Conservation (phyloP, 306 rosid genomes). For the Begonia loranthoides region DNA sequence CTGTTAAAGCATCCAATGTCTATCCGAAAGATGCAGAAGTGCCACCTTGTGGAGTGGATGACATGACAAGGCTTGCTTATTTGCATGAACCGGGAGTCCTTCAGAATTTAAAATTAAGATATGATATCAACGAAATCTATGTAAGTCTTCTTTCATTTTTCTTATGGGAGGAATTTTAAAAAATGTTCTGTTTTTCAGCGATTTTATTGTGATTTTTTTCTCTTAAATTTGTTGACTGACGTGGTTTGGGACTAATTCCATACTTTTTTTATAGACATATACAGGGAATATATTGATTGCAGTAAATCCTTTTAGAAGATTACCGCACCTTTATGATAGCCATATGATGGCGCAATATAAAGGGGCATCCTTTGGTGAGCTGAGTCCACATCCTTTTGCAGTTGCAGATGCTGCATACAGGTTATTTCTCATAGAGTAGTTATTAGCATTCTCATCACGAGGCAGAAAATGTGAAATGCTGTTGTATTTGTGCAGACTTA, state of each 20-base stretch:
- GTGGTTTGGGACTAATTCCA: neutral
- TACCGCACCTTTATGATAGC: constrained; percentile 94
- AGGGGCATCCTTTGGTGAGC: constrained; percentile 96
- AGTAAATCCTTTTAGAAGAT: constrained; percentile 82
- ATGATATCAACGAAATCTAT: constrained; percentile 95
- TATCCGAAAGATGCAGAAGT: constrained; percentile 93
- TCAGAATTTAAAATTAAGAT: constrained; percentile 82
- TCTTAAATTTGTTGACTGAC: neutral
- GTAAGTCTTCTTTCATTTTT: constrained; percentile 12
- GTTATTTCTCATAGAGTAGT: constrained; percentile 19
- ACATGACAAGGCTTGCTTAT: constrained; percentile 97
- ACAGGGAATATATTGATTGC: constrained; percentile 97
- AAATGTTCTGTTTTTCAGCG: no score
- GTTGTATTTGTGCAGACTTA: constrained; percentile 52
- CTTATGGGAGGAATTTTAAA: no score
- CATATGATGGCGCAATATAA: constrained; percentile 99
- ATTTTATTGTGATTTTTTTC: neutral
- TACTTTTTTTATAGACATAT: constrained; percentile 49
- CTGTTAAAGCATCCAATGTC: constrained; percentile 57
- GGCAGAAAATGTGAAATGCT: constrained; percentile 5
- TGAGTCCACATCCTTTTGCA: constrained; percentile 99
- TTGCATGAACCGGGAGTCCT: constrained; percentile 98
- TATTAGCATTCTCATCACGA: neutral
- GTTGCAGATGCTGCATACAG: constrained; percentile 98
- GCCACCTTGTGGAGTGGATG: constrained; percentile 99